These are phyloP conservation scores for Pistacia atlantica DNA, from an alignment of 345 rosid genomes.

Conservation along the genomic window DNA sequence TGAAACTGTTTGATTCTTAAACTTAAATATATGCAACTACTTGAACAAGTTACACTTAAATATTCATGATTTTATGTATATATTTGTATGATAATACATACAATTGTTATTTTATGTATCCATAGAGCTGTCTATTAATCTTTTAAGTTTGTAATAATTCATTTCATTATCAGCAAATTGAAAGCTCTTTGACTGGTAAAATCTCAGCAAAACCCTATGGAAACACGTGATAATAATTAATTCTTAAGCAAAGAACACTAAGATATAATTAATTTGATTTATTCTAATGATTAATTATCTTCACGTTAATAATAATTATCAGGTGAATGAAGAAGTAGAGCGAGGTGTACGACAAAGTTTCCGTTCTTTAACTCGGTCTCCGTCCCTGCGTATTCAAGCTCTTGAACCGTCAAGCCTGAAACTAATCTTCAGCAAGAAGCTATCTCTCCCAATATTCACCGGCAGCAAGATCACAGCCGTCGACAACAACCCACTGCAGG, in stretches of 20 bases:
- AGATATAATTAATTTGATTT: not conserved
- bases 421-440: constrained; percentile 35
- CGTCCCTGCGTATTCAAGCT: constrained; percentile 49
- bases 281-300: not conserved
- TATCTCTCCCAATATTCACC: constrained; percentile 56
- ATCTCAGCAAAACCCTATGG: not conserved
- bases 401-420: constrained; percentile 46
- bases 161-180: not conserved
- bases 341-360: constrained; percentile 37
- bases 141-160: not conserved
- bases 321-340: constrained; percentile 88
- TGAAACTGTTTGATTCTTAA: too few relatives aligned
- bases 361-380: constrained; percentile 39
- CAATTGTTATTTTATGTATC: too few relatives aligned
- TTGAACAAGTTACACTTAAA: not conserved
- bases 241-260: not conserved
- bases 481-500: constrained; percentile 51
- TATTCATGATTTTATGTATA: too few relatives aligned
- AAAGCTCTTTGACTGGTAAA: not conserved
- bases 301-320: constrained; percentile 3
- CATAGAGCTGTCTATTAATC: not conserved
- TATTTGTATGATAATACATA: too few relatives aligned
- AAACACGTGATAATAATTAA: not conserved
- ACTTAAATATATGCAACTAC: too few relatives aligned
- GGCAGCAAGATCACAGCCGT: constrained; percentile 62